phyloP scores from a whole-genome alignment of 139 green algal species.

The Pleodorina starrii region DNA sequence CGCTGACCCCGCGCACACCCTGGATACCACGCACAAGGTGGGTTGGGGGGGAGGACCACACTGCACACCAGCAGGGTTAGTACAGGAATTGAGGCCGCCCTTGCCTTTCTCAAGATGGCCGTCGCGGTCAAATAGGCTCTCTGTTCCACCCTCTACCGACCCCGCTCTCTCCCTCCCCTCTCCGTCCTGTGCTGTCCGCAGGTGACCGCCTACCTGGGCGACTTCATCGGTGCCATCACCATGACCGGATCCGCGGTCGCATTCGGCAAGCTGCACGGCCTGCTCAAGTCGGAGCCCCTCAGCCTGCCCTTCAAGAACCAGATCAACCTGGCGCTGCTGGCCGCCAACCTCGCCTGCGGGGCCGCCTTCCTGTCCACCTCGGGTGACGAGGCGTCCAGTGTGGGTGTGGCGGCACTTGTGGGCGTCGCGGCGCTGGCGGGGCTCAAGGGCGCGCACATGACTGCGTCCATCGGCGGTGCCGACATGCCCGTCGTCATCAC shows the following conservation, averaged over 20 bases:
- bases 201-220: slow-evolving; percentile 80
- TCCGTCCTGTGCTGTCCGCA: no score
- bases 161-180: no score
- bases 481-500: slow-evolving; percentile 95
- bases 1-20: slow-evolving; percentile 60
- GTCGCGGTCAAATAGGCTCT: no score
- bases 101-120: no score
- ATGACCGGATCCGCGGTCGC: slow-evolving; percentile 87
- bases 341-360: slow-evolving; percentile 64
- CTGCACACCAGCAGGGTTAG: no score
- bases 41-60: no score
- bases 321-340: slow-evolving; percentile 64
- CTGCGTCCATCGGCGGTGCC: slow-evolving; percentile 87
- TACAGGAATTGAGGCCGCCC: no score
- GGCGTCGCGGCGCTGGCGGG: slow-evolving; percentile 77
- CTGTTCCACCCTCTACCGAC: no score
- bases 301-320: slow-evolving; percentile 74
- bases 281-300: slow-evolving; percentile 77
- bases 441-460: slow-evolving; percentile 88
- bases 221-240: slow-evolving; percentile 90
- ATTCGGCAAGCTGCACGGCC: slow-evolving; percentile 93
- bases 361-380: slow-evolving; percentile 48
- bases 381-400: slow-evolving; percentile 22
- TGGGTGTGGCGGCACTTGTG: slow-evolving; percentile 61
- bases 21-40: slow-evolving; percentile 76